Evolutionary conservation across 148 eudicot genomes (phyloP).

Genomic region (Camellia granthamiana): DNA sequence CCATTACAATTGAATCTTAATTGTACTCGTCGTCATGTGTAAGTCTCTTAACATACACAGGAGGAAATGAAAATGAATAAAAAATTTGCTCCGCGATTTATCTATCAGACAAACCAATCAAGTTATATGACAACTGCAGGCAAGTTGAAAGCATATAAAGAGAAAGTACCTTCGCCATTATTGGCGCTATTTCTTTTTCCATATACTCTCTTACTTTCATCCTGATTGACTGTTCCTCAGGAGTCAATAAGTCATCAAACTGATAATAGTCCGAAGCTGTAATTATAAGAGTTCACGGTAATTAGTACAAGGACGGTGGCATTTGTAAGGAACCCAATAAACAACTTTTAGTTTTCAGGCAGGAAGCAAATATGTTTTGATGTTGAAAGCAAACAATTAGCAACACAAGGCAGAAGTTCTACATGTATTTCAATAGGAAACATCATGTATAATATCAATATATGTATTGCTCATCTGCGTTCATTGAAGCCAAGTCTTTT

Average conservation of each 20-base stretch:
- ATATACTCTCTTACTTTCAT: conserved; percentile 66
- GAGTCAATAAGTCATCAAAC: conserved; percentile 70
- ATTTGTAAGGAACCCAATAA: background rate
- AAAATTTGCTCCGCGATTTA: background rate
- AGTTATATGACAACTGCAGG: background rate
- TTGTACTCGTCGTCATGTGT: no score
- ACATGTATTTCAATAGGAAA: background rate
- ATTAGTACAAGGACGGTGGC: background rate
- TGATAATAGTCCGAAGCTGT: conserved; percentile 93
- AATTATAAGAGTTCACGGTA: conserved; percentile 23
- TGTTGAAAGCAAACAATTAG: background rate
- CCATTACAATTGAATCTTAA: no score
- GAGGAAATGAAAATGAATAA: no score
- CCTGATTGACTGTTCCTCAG: conserved; percentile 59
- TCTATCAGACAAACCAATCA: conserved; percentile 1
- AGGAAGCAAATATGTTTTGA: background rate
- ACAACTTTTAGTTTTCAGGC: background rate
- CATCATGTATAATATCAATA: background rate
- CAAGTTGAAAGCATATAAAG: background rate
- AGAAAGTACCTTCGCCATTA: conserved; percentile 63
- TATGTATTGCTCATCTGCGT: conserved; percentile 38
- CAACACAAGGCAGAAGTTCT: background rate
- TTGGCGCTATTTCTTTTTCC: conserved; percentile 81
- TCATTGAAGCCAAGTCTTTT: background rate
- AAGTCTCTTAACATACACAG: background rate